A percentile compares a stretch with the other conserved stretches of the same genome.
Evolutionary conservation across 83 land plant species (phyloP).

Genomic region (Picea mariana): DNA sequence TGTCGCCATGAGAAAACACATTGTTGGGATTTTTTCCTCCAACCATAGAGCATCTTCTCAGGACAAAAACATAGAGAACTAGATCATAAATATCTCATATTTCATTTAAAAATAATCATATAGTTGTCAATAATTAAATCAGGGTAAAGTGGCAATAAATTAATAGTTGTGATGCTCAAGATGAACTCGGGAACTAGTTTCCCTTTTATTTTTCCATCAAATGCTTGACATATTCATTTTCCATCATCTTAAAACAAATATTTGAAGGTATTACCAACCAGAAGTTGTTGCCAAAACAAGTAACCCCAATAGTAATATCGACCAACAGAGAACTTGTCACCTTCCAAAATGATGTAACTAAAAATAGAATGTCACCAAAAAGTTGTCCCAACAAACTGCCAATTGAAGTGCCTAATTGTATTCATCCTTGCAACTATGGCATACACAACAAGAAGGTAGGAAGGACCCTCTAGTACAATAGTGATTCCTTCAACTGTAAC

Average conservation of each 20-base stretch:
- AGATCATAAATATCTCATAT: background rate
- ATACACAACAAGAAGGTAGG: slow-evolving; percentile 78
- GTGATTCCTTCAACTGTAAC: slow-evolving; percentile 86
- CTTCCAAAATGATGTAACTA: slow-evolving; percentile 59
- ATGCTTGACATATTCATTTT: slow-evolving; percentile 50
- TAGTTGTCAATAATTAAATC: background rate
- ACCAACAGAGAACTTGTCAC: slow-evolving; percentile 58
- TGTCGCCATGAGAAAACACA: no score
- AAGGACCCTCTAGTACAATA: slow-evolving; percentile 82
- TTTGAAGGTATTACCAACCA: slow-evolving; percentile 74
- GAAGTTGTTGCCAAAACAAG: slow-evolving; percentile 52
- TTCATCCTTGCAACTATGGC: slow-evolving; percentile 56
- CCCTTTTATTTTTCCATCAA: slow-evolving; percentile 31
- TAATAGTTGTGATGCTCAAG: slow-evolving; percentile 29
- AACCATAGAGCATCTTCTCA: no score
- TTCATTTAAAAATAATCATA: background rate
- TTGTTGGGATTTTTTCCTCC: no score
- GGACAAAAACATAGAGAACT: no score
- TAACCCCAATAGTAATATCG: slow-evolving; percentile 70
- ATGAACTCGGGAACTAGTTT: background rate
- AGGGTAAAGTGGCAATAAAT: background rate
- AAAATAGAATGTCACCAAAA: slow-evolving; percentile 75
- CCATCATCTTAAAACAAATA: slow-evolving; percentile 66
- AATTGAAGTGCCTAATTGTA: slow-evolving; percentile 75
- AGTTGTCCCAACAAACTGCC: slow-evolving; percentile 68